Conservation (phyloP, 2,329 filamentous ascomycete genomes). For the Byssothecium circinans region DNA sequence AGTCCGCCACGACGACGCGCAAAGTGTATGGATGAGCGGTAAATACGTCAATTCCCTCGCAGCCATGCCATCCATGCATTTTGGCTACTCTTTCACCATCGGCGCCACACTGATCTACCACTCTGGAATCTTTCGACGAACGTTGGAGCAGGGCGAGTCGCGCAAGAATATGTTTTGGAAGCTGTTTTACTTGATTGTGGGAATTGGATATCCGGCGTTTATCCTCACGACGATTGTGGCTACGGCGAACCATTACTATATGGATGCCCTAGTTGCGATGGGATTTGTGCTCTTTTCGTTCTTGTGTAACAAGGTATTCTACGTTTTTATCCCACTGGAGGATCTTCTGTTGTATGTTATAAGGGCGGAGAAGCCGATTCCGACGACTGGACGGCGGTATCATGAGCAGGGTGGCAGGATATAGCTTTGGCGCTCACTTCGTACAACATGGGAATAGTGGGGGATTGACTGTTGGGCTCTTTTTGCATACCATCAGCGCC, state of each 20-base stretch:
- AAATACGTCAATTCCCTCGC: conserved; percentile 52
- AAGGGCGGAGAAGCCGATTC: conserved; percentile 57
- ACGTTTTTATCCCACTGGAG: conserved; percentile 55
- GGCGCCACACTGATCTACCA: conserved; percentile 57
- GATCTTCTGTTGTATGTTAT: conserved; percentile 53
- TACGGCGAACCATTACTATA: conserved; percentile 64
- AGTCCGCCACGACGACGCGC: conserved; percentile 51
- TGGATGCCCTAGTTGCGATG: conserved; percentile 56
- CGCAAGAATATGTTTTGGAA: conserved; percentile 48
- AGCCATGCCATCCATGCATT: conserved; percentile 56
- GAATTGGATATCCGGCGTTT: conserved; percentile 56
- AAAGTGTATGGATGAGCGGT: conserved; percentile 51
- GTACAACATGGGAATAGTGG: no score
- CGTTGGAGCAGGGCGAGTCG: conserved; percentile 47
- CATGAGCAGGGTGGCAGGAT: neutral
- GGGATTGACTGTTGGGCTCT: no score
- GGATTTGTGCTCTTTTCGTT: conserved; percentile 53
- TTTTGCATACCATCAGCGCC: no score
- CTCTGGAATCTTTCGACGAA: conserved; percentile 51
- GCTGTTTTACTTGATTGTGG: conserved; percentile 49
- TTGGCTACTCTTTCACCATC: conserved; percentile 58
- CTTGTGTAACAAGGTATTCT: conserved; percentile 53
- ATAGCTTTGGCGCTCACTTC: no score
- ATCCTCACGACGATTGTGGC: conserved; percentile 62
- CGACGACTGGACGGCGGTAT: conserved; percentile 54